A percentile compares a stretch with the other conserved stretches of the same genome.
These are phyloP conservation scores for Leccinum sublutescens DNA, from an alignment of 768 basidiomycete species.

Conservation along the genomic window DNA sequence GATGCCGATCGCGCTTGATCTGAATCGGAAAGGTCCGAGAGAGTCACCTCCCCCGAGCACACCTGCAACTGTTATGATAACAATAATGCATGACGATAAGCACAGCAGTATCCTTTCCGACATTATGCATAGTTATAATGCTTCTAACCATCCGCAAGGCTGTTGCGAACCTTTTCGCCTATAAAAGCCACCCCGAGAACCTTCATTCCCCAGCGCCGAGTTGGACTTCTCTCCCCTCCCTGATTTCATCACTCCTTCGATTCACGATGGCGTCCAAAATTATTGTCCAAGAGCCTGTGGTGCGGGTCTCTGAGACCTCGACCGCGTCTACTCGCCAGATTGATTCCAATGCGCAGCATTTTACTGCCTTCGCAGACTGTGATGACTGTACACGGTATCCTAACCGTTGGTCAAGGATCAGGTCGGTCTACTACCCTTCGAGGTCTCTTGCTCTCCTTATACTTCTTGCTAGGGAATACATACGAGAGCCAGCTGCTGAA, in stretches of 20 bases:
- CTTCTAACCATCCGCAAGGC: not conserved
- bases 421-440: slow-evolving; percentile 34
- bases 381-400: slow-evolving; percentile 41
- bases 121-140: not conserved
- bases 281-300: slow-evolving; percentile 11
- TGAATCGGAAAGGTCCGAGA: not conserved
- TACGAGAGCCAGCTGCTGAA: slow-evolving; percentile 63
- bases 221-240: not conserved
- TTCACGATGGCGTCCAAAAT: slow-evolving; percentile 23
- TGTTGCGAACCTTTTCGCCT: slow-evolving; percentile 2
- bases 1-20: not conserved
- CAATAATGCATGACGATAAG: not conserved
- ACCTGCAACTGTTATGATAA: not conserved
- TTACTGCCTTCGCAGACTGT: slow-evolving; percentile 25
- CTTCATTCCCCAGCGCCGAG: not conserved
- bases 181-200: slow-evolving; percentile 21
- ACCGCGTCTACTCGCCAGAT: slow-evolving; percentile 10
- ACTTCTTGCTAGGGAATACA: slow-evolving; percentile 33
- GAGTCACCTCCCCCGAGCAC: not conserved
- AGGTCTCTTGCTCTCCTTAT: slow-evolving; percentile 1
- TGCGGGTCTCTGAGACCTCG: slow-evolving; percentile 22
- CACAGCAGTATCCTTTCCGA: not conserved
- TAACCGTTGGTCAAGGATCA: slow-evolving; percentile 53
- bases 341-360: slow-evolving; percentile 1
- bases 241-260: not conserved